phyloP scores from a whole-genome alignment of 1,284 basidiomycete species.

The Somion occarium region DNA sequence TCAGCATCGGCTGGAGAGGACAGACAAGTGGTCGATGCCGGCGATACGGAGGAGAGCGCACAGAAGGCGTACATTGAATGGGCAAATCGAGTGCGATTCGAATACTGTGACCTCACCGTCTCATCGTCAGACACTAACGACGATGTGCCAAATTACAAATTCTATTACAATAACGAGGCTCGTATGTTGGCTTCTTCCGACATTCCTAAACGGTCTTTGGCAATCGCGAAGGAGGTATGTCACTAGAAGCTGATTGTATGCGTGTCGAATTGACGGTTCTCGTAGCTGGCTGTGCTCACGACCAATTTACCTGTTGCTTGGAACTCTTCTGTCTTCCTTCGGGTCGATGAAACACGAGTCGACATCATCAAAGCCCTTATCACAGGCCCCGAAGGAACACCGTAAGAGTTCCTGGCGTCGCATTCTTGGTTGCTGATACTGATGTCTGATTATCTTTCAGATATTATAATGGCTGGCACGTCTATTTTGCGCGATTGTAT shows the following conservation, averaged over 20 bases:
- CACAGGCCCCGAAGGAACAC: slow-evolving; percentile 87
- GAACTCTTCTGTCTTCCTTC: slow-evolving; percentile 86
- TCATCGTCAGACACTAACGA: slow-evolving; percentile 39
- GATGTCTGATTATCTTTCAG: slow-evolving; percentile 31
- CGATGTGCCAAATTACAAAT: slow-evolving; percentile 67
- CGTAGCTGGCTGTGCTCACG: slow-evolving; percentile 81
- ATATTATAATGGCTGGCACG: slow-evolving; percentile 80
- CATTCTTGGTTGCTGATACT: slow-evolving; percentile 5
- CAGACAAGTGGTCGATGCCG: slow-evolving; percentile 40
- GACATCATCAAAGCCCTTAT: slow-evolving; percentile 90
- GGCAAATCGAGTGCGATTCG: slow-evolving; percentile 76
- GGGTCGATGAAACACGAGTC: slow-evolving; percentile 82
- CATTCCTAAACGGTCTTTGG: slow-evolving; percentile 82
- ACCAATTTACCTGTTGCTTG: slow-evolving; percentile 87
- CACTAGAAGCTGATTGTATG: slow-evolving; percentile 1
- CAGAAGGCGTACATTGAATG: slow-evolving; percentile 75
- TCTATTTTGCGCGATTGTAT: slow-evolving; percentile 9
- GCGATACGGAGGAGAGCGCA: slow-evolving; percentile 60
- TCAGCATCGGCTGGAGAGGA: slow-evolving; percentile 33
- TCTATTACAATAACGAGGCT: slow-evolving; percentile 74
- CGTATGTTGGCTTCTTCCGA: slow-evolving; percentile 73
- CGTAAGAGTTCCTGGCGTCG: slow-evolving; percentile 46
- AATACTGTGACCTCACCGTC: slow-evolving; percentile 80
- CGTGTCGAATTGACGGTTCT: slow-evolving; percentile 4
- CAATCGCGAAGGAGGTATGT: slow-evolving; percentile 85